phyloP scores from a whole-genome alignment of 208 protist genomes.

The Endotrypanum monterogeii region DNA sequence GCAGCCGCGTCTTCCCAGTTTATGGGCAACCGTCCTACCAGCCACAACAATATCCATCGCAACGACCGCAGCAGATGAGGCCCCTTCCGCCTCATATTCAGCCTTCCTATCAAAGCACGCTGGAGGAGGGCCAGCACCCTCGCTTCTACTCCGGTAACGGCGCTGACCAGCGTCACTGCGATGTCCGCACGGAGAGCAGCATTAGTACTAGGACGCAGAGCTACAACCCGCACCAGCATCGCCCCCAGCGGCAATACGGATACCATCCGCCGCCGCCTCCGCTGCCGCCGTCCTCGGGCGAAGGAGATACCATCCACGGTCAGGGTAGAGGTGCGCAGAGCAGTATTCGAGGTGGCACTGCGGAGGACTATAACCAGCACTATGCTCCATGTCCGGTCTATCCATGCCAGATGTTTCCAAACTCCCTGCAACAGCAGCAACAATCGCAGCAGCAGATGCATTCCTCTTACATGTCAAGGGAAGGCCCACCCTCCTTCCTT shows the following conservation, averaged over 20 bases:
- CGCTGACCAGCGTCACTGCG: slow-evolving; percentile 1
- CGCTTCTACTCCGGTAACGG: slow-evolving; percentile 5
- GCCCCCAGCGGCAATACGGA: not conserved
- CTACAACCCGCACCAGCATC: not conserved
- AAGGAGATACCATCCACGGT: slow-evolving; percentile 5
- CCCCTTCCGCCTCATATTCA: not conserved
- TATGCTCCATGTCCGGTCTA: slow-evolving; percentile 9
- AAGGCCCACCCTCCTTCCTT: not conserved
- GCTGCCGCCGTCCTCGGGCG: slow-evolving; percentile 1
- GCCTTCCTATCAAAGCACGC: not conserved
- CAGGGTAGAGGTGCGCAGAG: not conserved
- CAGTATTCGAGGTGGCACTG: slow-evolving; percentile 2
- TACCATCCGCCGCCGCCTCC: not conserved
- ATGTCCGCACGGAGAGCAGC: slow-evolving; percentile 5
- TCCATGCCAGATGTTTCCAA: slow-evolving; percentile 1
- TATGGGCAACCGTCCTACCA: not conserved
- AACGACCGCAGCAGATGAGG: slow-evolving; percentile 10
- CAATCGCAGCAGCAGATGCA: slow-evolving; percentile 1
- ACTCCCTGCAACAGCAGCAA: slow-evolving; percentile 2
- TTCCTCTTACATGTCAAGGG: not conserved
- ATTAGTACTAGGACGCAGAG: not conserved
- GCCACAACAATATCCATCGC: slow-evolving; percentile 13
- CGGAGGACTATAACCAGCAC: slow-evolving; percentile 9
- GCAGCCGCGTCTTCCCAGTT: slow-evolving; percentile 11
- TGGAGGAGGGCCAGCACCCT: not conserved